These are phyloP conservation scores for Citropsis articulata DNA, from an alignment of 345 rosid species.

Conservation along the genomic window DNA sequence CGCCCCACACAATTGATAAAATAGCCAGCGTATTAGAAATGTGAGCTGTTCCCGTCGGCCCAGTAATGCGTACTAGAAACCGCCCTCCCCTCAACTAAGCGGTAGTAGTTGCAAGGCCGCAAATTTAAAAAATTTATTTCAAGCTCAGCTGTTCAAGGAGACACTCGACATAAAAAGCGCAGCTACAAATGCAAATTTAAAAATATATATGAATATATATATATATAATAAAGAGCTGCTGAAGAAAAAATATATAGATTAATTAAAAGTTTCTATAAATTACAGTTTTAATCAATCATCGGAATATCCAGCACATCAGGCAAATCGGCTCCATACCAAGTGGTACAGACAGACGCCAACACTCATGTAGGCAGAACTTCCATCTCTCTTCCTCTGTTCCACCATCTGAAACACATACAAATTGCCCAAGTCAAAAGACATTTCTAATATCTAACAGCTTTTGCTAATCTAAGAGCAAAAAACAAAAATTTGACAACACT, in stretches of 20 bases:
- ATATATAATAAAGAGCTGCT: background rate
- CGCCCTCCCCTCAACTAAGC: background rate
- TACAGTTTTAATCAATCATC: conserved; percentile 27
- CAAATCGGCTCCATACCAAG: background rate
- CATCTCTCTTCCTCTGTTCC: conserved; percentile 11
- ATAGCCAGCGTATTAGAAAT: background rate
- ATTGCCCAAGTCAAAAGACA: background rate
- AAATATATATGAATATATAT: background rate
- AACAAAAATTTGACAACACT: conserved; percentile 8
- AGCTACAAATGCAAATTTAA: background rate
- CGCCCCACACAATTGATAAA: background rate
- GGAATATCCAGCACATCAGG: conserved; percentile 16
- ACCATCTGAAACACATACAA: conserved; percentile 20
- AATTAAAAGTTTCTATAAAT: conserved; percentile 10
- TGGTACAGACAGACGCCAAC: background rate
- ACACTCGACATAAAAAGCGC: background rate
- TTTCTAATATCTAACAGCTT: background rate
- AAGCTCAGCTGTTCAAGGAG: conserved; percentile 7
- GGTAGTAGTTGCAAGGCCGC: background rate
- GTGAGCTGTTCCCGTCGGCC: background rate
- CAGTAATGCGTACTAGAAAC: background rate
- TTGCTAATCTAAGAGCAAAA: background rate
- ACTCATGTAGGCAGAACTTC: background rate
- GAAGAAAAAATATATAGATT: background rate
- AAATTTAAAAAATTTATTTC: conserved; percentile 9